Evolutionary conservation across 1,284 basidiomycete genomes (phyloP), one percentile per base, ranked within the genome.

Genomic region (Peniophora sp.): DNA sequence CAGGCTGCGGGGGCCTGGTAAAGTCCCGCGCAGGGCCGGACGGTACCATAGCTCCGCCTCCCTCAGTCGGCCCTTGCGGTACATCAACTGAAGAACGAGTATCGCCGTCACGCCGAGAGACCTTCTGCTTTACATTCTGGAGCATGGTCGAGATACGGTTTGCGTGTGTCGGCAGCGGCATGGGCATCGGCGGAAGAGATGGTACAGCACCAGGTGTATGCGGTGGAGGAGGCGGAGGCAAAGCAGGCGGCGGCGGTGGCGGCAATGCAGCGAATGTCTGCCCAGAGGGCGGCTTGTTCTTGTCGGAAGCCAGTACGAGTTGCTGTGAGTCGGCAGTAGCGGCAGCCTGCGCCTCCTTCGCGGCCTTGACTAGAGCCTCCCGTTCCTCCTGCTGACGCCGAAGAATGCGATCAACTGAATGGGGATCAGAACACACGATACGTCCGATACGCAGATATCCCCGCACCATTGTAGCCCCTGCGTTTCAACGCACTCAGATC

Each of bases 381-480:
- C 77, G 75, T 52, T 93, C 84, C 11, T 84, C 85, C 59, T 82
- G 78, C 59, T 95, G 89, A 59, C 92, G 87, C 54, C 85, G 85
- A 49, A 97, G 70, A 52, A 98, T 96, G 48, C 95, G 80, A 63
- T 97, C 94, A 49, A 97, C 94, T 87, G 61, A 47, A 52, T 41
- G n/a, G 39, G 36, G 12, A 17, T 39, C 50, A 46, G 50, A 47
- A 12, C 35, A 38, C 19, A 43, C 14, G 50, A 47, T 32, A n/a
- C n/a, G n/a, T n/a, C n/a, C n/a, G n/a, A n/a, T n/a, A n/a, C n/a
- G n/a, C n/a, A n/a, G n/a, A n/a, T n/a, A n/a, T n/a, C n/a, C 27
- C 54, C 70, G 22, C 61, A 85, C 88, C 85, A 60, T 92, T 91
- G 61, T 89, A 92, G 1, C 93, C 93, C 55, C 95, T 77, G 51